Conservation (phyloP, 768 basidiomycete species). For the Boletales sp. region DNA sequence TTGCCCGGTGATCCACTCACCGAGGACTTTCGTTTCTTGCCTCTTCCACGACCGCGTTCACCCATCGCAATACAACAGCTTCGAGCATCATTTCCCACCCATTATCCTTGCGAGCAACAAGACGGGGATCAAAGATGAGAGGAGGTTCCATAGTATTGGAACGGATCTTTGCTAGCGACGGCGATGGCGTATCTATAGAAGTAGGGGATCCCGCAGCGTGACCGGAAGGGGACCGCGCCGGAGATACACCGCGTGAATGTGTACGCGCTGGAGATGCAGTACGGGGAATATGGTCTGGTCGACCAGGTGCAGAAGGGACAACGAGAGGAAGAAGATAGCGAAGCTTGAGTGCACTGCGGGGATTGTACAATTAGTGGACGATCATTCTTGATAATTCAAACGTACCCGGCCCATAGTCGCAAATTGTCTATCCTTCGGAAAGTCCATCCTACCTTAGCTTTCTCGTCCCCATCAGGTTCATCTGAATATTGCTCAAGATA, state of each 20-base stretch:
- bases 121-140: conserved; percentile 66
- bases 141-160: conserved; percentile 44
- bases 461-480: conserved; percentile 36
- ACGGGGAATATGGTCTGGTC: conserved; percentile 25
- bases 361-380: not conserved
- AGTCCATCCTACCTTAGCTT: conserved; percentile 66
- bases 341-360: conserved; percentile 70
- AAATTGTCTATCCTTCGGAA: conserved; percentile 86
- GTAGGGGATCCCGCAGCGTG: not conserved
- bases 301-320: conserved; percentile 41
- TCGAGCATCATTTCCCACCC: conserved; percentile 86
- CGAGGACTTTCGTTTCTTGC: conserved; percentile 38
- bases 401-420: conserved; percentile 80
- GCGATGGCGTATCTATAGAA: conserved; percentile 16
- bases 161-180: conserved; percentile 32
- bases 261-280: conserved; percentile 18
- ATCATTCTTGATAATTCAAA: conserved; percentile 8
- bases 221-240: conserved; percentile 17
- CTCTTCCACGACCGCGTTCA: conserved; percentile 66
- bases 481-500: conserved; percentile 54
- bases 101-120: conserved; percentile 67
- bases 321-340: conserved; percentile 75
- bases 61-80: conserved; percentile 59
- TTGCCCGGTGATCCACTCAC: conserved; percentile 8
- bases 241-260: conserved; percentile 21